phyloP scores from a whole-genome alignment of 2,329 filamentous ascomycete genomes.

The Verticillium zaregamsianum region DNA sequence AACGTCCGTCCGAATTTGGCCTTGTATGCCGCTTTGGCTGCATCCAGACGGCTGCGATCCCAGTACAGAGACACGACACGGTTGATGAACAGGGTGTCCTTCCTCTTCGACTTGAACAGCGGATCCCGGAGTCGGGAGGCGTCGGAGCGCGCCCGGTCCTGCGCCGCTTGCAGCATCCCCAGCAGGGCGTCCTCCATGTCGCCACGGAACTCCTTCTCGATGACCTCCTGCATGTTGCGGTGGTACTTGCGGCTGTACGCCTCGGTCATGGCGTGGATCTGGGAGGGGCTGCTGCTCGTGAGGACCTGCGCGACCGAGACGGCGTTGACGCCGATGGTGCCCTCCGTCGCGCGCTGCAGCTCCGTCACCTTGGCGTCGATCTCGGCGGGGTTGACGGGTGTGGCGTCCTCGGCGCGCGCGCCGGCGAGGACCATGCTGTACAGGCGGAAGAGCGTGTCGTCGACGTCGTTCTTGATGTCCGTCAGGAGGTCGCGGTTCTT shows the following conservation, averaged over 20 bases:
- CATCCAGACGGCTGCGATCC: slow-evolving; percentile 21
- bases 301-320: slow-evolving; percentile 27
- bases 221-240: slow-evolving; percentile 25
- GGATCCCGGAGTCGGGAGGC: slow-evolving; percentile 18
- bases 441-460: slow-evolving; percentile 23
- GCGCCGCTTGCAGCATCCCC: slow-evolving; percentile 20
- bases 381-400: slow-evolving; percentile 19
- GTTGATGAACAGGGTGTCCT: slow-evolving; percentile 26
- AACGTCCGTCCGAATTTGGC: slow-evolving; percentile 12
- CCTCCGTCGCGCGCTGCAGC: slow-evolving; percentile 27
- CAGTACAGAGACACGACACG: slow-evolving; percentile 25
- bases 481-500: slow-evolving; percentile 22
- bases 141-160: slow-evolving; percentile 19
- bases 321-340: slow-evolving; percentile 22
- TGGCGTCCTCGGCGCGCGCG: slow-evolving; percentile 21
- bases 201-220: slow-evolving; percentile 29
- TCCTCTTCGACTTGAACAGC: slow-evolving; percentile 21
- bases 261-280: slow-evolving; percentile 24
- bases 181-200: slow-evolving; percentile 28
- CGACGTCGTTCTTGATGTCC: slow-evolving; percentile 26
- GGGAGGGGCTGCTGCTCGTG: slow-evolving; percentile 22
- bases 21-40: slow-evolving; percentile 19
- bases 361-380: slow-evolving; percentile 28
- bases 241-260: slow-evolving; percentile 26
- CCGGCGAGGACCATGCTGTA: slow-evolving; percentile 28